Percentiles rank a stretch among this genome's conserved stretches.
These are phyloP conservation scores for Tuber microsphaerosporum DNA, from an alignment of 495 filamentous ascomycete genomes.

Conservation along the genomic window DNA sequence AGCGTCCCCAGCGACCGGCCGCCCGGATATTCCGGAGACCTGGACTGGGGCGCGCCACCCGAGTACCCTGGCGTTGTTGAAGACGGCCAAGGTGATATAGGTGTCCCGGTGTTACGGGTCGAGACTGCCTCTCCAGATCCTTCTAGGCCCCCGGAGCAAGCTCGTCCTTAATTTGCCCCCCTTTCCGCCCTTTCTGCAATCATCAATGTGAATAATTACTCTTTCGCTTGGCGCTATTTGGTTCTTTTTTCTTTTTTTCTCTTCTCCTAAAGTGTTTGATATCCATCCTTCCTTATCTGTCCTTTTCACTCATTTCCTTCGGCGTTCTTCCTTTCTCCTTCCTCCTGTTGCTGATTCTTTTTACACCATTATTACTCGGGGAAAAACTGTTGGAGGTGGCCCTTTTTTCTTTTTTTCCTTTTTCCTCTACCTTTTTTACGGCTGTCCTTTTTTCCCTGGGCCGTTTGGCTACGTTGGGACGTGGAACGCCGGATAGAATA, in stretches of 20 bases:
- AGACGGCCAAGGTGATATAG: constrained; percentile 9
- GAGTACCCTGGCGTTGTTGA: constrained; percentile 15
- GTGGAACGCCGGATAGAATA: background rate
- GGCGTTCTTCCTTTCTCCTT: constrained; percentile 7
- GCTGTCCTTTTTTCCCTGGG: background rate
- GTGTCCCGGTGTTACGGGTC: constrained; percentile 24
- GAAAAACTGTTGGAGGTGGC: background rate
- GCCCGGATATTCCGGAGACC: constrained; percentile 23
- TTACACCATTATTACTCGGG: background rate
- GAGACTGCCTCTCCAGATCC: constrained; percentile 27
- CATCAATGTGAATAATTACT: constrained; percentile 9
- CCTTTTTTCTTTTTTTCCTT: background rate
- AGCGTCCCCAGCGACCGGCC: constrained; percentile 17
- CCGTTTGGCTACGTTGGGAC: background rate
- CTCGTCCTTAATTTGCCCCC: background rate
- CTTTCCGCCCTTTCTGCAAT: background rate
- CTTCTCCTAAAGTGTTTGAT: background rate
- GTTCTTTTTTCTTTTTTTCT: background rate
- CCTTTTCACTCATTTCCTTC: constrained; percentile 1
- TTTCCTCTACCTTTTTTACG: background rate
- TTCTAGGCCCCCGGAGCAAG: constrained; percentile 13
- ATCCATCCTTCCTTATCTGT: constrained; percentile 6
- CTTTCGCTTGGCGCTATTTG: background rate
- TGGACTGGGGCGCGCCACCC: constrained; percentile 17
- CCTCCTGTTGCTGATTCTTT: background rate